phyloP scores from a whole-genome alignment of 257 asterid genomes.

The Solanum arcanum region DNA sequence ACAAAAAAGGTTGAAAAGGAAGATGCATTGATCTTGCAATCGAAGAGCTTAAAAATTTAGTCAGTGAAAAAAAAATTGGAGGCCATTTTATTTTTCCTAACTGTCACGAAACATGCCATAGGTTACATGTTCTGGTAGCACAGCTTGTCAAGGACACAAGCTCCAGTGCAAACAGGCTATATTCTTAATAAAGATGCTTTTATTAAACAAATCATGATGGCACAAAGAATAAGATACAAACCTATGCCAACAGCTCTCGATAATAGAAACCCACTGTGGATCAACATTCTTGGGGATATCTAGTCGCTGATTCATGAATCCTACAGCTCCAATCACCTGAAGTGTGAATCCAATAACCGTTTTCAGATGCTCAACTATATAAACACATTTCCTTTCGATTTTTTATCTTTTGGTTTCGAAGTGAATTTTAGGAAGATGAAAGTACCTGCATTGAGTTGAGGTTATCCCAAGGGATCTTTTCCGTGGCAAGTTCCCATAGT shows the following conservation, averaged over 20 bases:
- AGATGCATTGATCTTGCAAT: background rate
- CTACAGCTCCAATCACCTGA: conserved; percentile 96
- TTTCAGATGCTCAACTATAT: background rate
- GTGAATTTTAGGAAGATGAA: background rate
- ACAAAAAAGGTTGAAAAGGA: background rate
- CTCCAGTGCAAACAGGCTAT: background rate
- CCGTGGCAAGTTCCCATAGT: conserved; percentile 89
- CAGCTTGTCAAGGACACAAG: background rate
- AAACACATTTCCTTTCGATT: background rate
- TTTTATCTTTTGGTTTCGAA: background rate
- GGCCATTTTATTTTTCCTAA: background rate
- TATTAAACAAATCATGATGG: background rate
- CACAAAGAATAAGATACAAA: conserved; percentile 10
- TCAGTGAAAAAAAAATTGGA: background rate
- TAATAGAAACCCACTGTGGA: conserved; percentile 69
- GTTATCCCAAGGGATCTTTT: conserved; percentile 86
- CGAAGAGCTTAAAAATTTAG: background rate
- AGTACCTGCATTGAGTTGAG: conserved; percentile 91
- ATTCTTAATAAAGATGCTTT: background rate
- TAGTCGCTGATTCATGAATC: conserved; percentile 88
- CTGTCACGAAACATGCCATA: background rate
- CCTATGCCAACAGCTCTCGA: conserved; percentile 93
- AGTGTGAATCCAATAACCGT: background rate
- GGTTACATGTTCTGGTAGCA: background rate
- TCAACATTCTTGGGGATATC: conserved; percentile 71